Base-by-base conservation (phyloP, 805 yeast genomes). In the Hanseniaspora pseudoguilliermondii region DNA sequence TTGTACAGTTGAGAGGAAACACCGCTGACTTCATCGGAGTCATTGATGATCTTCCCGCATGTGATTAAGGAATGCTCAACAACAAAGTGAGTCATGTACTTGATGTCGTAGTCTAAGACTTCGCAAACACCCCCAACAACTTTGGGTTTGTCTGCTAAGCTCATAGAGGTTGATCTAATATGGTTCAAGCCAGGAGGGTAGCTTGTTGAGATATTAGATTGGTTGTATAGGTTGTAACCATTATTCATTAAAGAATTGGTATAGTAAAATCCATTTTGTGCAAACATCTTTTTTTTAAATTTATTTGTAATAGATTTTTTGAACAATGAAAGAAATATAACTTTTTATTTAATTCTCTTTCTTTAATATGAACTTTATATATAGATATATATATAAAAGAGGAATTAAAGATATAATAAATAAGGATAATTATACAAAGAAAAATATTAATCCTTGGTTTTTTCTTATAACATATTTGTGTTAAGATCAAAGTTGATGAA, bases 51-150 rank as follows among this genome's bases (percentile, higher is more conserved):
- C 63, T 81, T 81, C 61, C 78, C 80, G 64, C 84, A 75, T 65
- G 84, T 74, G 34, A 87, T 83, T 61, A 76, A 83, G 15, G 86
- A 75, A 67, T 87, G 78, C 75, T 89, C 80, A 51, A 88, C 75
- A 49, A 88, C 73, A 63, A 87, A 93, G 57, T 83, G 82, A 9
- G 95, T 76, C 95, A 90, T 90, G 57, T 75, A 71, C 42, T 76
- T 76, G 55, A 88, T 69, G 60, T 87, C 89, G 68, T 91, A 90
- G 66, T 89, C 96, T 64, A 86, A 74, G 36, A 80, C 83, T 16
- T 83, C 75, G 40, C 83, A 75, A 48, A 87, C 91, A 59, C 95
- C 96, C 44, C 96, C 96, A 47, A 43, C 49, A 32, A 62, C 59
- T 32, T 57, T 55, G 10, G 49, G 54, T 20, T 61, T 58, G 41